Conservation (phyloP, 2,329 filamentous ascomycete species). For the Colletotrichum lini region DNA sequence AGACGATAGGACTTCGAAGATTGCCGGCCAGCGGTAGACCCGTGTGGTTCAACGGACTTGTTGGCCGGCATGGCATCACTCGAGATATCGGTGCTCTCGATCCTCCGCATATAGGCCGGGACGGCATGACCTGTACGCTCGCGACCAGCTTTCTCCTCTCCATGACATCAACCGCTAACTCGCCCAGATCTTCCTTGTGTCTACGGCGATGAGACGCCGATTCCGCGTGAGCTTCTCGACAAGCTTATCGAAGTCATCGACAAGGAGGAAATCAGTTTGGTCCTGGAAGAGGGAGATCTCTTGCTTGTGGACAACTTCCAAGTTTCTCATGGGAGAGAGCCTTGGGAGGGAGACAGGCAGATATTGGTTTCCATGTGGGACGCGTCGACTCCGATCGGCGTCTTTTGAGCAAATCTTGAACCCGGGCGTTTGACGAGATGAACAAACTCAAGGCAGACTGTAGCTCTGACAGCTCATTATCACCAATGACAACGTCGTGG, state of each 20-base stretch:
- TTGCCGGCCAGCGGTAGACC: conserved; percentile 31
- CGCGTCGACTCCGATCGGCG: conserved; percentile 2
- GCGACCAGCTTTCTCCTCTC: background rate
- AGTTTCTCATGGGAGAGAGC: conserved; percentile 38
- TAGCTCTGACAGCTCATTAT: background rate
- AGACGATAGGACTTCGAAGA: conserved; percentile 24
- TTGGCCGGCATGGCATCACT: conserved; percentile 42
- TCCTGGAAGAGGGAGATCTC: conserved; percentile 41
- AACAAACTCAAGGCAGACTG: background rate
- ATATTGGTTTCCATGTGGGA: conserved; percentile 40
- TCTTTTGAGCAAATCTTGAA: background rate
- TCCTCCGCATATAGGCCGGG: conserved; percentile 41
- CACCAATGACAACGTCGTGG: background rate
- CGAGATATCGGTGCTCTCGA: conserved; percentile 42
- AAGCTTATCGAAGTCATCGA: conserved; percentile 43
- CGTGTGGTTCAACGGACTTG: conserved; percentile 43
- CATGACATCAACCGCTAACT: background rate
- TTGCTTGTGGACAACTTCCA: conserved; percentile 44
- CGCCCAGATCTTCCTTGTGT: conserved; percentile 37
- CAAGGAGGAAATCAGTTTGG: conserved; percentile 42
- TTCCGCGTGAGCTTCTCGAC: conserved; percentile 35
- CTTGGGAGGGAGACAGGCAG: conserved; percentile 39
- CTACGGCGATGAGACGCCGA: conserved; percentile 40
- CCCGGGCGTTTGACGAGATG: no score
- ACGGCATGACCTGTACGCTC: conserved; percentile 42